Evolutionary conservation across 2,329 filamentous ascomycete genomes (phyloP).

Genomic region (Arthrobotrys sinensis): DNA sequence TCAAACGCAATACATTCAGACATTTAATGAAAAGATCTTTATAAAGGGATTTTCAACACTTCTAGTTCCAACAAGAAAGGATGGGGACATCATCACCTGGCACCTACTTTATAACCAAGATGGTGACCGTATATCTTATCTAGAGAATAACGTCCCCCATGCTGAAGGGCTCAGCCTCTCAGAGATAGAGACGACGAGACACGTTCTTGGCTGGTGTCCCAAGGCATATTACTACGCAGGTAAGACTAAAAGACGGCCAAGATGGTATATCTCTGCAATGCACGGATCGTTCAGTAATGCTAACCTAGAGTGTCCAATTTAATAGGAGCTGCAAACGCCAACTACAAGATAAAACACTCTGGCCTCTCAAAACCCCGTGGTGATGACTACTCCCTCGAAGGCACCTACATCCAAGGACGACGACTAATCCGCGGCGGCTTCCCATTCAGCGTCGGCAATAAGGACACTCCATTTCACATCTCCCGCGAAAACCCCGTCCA

Average conservation of each 20-base stretch:
- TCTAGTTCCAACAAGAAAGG: slow-evolving; percentile 49
- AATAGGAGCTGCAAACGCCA: slow-evolving; percentile 21
- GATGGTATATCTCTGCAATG: neutral
- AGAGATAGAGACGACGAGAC: slow-evolving; percentile 20
- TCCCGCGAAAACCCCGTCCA: slow-evolving; percentile 11
- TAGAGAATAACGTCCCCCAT: slow-evolving; percentile 26
- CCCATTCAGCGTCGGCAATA: slow-evolving; percentile 22
- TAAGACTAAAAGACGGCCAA: slow-evolving; percentile 1
- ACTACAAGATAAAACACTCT: slow-evolving; percentile 15
- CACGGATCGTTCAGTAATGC: too few species aligned
- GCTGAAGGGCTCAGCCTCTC: slow-evolving; percentile 6
- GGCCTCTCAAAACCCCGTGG: slow-evolving; percentile 21
- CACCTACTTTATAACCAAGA: slow-evolving; percentile 61
- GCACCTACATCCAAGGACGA: slow-evolving; percentile 9
- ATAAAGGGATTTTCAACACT: slow-evolving; percentile 62
- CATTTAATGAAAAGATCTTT: slow-evolving; percentile 56
- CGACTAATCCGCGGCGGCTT: slow-evolving; percentile 21
- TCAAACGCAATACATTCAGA: slow-evolving; percentile 6
- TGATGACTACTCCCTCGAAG: slow-evolving; percentile 1
- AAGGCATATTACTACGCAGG: slow-evolving; percentile 49
- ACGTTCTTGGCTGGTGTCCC: slow-evolving; percentile 61
- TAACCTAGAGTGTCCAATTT: too few species aligned
- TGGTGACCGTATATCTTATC: slow-evolving; percentile 35
- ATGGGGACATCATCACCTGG: slow-evolving; percentile 60
- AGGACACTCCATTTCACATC: slow-evolving; percentile 29